Conservation (phyloP, 805 yeast species). For the Kluyveromyces nonfermentans region DNA sequence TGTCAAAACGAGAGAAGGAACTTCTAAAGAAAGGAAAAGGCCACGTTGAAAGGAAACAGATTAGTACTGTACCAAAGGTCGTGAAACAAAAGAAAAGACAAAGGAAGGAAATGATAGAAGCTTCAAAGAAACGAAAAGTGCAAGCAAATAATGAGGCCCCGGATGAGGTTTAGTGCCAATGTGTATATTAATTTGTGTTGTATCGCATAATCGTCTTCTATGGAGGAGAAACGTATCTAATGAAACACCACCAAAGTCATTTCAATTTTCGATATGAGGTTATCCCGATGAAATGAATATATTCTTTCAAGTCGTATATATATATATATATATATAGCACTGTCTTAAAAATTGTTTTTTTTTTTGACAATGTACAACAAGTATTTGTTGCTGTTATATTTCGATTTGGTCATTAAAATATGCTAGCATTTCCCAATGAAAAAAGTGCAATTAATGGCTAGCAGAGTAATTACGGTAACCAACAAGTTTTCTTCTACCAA, state of each 20-base stretch:
- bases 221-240: not conserved
- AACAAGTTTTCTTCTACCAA: slow-evolving; percentile 90
- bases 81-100: slow-evolving; percentile 55
- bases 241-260: not conserved
- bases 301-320: not conserved
- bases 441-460: slow-evolving; percentile 17
- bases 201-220: not conserved
- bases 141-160: not conserved
- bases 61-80: slow-evolving; percentile 74
- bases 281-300: not conserved
- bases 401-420: not conserved
- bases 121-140: slow-evolving; percentile 54
- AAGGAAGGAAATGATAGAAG: slow-evolving; percentile 62
- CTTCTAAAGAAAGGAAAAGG: slow-evolving; percentile 46
- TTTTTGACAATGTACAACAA: not conserved
- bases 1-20: slow-evolving; percentile 55
- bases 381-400: not conserved
- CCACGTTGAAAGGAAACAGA: slow-evolving; percentile 48
- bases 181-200: not conserved
- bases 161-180: not conserved
- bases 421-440: not conserved
- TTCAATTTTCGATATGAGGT: not conserved
- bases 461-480: slow-evolving; percentile 55
- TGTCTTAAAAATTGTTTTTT: not conserved
- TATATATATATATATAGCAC: not conserved